Conservation (phyloP, 192 early-diverging fungal species). For the Backusella sp. region DNA sequence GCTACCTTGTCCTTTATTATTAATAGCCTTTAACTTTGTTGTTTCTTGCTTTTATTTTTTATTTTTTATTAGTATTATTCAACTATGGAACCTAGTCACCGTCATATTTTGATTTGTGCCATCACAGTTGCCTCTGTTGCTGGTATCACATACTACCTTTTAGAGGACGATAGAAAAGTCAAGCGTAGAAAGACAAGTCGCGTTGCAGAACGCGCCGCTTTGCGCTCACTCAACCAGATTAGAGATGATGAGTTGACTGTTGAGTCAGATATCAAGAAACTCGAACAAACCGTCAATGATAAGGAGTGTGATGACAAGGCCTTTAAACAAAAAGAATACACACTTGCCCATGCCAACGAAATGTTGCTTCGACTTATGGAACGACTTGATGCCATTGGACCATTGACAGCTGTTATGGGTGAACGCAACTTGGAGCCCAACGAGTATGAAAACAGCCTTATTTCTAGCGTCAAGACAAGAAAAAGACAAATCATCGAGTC, state of each 20-base stretch:
- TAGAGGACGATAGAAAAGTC: slow-evolving; percentile 12
- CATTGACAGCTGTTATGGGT: neutral
- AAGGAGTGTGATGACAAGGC: neutral
- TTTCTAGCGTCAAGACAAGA: slow-evolving; percentile 1
- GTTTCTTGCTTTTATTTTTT: neutral
- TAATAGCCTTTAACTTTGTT: neutral
- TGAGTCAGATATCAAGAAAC: neutral
- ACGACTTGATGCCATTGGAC: slow-evolving; percentile 9
- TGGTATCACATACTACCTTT: neutral
- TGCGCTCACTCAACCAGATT: neutral
- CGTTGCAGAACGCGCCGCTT: neutral
- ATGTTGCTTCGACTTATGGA: slow-evolving; percentile 5
- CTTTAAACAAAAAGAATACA: neutral
- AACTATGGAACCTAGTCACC: neutral
- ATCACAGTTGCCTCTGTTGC: neutral
- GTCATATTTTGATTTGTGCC: neutral
- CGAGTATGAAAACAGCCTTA: neutral
- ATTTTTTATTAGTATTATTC: neutral
- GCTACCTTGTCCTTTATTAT: neutral
- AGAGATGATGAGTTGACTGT: neutral
- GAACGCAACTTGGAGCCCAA: neutral
- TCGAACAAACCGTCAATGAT: neutral
- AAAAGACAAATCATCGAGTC: neutral
- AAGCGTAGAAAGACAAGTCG: slow-evolving; percentile 10
- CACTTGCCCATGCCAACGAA: slow-evolving; percentile 3